phyloP scores from a whole-genome alignment of 805 yeast species.

The Candida fluviatilis region DNA sequence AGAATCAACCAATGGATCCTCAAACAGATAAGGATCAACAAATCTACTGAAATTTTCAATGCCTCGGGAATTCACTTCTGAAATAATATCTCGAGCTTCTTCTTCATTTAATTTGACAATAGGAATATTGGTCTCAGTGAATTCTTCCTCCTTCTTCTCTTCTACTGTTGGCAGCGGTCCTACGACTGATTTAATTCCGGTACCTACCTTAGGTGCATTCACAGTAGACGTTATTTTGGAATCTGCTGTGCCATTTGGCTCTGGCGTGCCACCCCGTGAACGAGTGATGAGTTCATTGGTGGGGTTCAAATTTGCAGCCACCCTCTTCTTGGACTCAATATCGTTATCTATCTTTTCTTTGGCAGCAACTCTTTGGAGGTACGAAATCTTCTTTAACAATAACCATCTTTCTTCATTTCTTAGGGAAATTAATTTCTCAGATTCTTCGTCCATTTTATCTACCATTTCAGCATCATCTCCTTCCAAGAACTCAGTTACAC shows the following conservation, averaged over 20 bases:
- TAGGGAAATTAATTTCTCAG: constrained; percentile 33
- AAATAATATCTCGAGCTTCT: constrained; percentile 39
- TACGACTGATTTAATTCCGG: not conserved
- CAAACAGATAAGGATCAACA: constrained; percentile 84
- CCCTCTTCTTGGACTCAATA: constrained; percentile 35
- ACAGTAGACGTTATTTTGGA: constrained; percentile 10
- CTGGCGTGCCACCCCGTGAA: not conserved
- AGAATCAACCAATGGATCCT: constrained; percentile 78
- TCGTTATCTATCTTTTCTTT: constrained; percentile 39
- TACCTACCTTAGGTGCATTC: constrained; percentile 6
- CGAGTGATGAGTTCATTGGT: constrained; percentile 2
- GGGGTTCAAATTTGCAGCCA: constrained; percentile 24
- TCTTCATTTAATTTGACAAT: constrained; percentile 41
- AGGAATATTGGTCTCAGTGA: constrained; percentile 21
- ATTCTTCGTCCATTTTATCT: constrained; percentile 34
- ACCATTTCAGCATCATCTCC: constrained; percentile 37
- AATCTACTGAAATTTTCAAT: constrained; percentile 38
- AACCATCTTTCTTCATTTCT: constrained; percentile 62
- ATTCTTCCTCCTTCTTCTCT: not conserved
- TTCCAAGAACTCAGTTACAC: constrained; percentile 52
- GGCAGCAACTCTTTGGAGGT: constrained; percentile 62
- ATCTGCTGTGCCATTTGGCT: constrained; percentile 1
- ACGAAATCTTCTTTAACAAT: constrained; percentile 65
- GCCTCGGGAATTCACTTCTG: constrained; percentile 35
- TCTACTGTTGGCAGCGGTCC: not conserved